These are phyloP conservation scores for Gracilaria domingensis DNA, from an alignment of 23 red algal species.

Conservation along the genomic window DNA sequence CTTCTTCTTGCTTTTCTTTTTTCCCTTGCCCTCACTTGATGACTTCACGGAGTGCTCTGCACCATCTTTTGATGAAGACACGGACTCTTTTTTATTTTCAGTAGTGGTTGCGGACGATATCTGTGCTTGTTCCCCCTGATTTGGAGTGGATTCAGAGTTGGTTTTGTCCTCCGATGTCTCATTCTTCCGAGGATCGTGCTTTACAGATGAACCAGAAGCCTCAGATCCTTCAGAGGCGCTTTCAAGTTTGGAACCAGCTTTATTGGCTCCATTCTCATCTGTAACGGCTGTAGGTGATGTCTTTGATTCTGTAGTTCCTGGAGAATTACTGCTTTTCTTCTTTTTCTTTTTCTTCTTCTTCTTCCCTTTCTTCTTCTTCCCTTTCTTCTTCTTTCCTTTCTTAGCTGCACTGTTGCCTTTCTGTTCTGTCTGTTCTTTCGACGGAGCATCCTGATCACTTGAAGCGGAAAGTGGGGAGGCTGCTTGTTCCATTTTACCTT, in stretches of 20 bases:
- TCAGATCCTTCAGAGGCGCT: not conserved
- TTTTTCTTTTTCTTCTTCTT: conserved; percentile 45
- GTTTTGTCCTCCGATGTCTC: not conserved
- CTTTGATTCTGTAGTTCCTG: not conserved
- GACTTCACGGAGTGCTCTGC: not conserved
- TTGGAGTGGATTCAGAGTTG: not conserved
- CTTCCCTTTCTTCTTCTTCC: conserved; percentile 33
- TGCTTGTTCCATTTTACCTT: not conserved
- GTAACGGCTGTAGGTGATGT: not conserved
- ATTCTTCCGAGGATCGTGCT: not conserved
- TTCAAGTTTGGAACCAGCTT: not conserved
- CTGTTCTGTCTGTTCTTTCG: not conserved
- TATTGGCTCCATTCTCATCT: not conserved
- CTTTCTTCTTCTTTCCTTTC: conserved; percentile 24
- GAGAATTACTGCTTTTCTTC: conserved; percentile 3
- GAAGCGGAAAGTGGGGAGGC: not conserved
- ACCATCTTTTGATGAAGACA: not conserved
- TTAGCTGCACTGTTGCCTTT: not conserved
- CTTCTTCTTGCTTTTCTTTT: conserved; percentile 45
- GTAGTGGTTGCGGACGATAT: not conserved
- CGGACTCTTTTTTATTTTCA: not conserved
- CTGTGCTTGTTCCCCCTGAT: not conserved
- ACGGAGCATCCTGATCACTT: not conserved
- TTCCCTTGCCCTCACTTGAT: not conserved
- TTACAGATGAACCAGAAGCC: not conserved